Evolutionary conservation across 768 basidiomycete species (phyloP), one percentile per base, ranked within the genome.

Genomic region (Mycena metata): DNA sequence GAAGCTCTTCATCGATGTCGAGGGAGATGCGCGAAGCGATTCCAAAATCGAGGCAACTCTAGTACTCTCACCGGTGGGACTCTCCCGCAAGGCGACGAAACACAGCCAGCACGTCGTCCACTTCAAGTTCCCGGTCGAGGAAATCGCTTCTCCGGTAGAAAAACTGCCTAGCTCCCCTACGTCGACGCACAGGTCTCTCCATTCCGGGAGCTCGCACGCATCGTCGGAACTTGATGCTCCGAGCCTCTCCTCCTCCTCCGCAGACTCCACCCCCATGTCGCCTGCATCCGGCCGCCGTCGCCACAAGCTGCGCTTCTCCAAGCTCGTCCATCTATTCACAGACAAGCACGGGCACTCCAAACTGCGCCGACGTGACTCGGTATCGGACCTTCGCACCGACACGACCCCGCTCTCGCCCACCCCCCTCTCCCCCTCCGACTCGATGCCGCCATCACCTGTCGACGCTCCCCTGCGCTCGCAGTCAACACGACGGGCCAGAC

Each of bases 291-390:
- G 3, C 0, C 50, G 68, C 16, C 46, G 67, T 3, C 50, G 60
- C n/a, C 70, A 64, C 13, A 39, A 39, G 15, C 13, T 30, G 9
- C 66, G 67, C 15, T 55, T 71, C 23, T 67, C 70, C n/a, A 68
- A 46, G 16, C 26, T 71, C 26, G 60, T 62, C 26, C 60, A 66
- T 2, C 13, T 72, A 12, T 72, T 71, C 50, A 36, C 35, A 11
- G 66, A 68, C 46, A 71, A 69, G 23, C 63, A 58, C 17, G 54
- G 16, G 13, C 62, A 54, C 6, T 23, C 46, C 21, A 58, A 52
- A 16, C 11, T 23, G 16, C 24, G 30, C 19, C 60, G 60, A 3
- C 56, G 60, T 15, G 21, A 6, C 19, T 57, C 69, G 23, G 55
- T 60, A 8, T 43, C 58, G 17, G 17, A 43, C 8, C 24, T 60